phyloP scores from a whole-genome alignment of 116 monocot species.

The Papilionanthe hybrid region DNA sequence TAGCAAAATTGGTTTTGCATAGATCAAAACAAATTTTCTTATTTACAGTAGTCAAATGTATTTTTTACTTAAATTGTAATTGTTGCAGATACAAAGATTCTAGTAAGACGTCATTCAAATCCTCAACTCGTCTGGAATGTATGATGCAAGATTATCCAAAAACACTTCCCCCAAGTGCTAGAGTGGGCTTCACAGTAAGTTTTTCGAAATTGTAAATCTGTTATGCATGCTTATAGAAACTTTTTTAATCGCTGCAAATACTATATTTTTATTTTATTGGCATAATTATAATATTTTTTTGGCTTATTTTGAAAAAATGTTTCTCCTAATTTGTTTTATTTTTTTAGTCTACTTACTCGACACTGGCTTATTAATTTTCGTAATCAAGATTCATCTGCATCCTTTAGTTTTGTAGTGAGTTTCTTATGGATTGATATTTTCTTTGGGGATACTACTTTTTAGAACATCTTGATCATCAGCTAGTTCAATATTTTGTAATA shows the following conservation, averaged over 20 bases:
- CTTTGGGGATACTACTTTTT: background rate
- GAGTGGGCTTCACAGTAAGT: slow-evolving; percentile 93
- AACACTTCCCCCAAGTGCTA: slow-evolving; percentile 75
- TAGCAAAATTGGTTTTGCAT: background rate
- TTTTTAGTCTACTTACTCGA: background rate
- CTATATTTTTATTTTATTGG: background rate
- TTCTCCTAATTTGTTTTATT: background rate
- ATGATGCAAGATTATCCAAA: slow-evolving; percentile 99
- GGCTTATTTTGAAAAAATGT: background rate
- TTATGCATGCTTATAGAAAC: background rate
- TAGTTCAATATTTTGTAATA: no score
- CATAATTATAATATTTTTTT: background rate
- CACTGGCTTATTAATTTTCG: background rate
- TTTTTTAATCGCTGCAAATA: background rate
- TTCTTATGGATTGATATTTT: background rate
- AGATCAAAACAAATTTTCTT: background rate
- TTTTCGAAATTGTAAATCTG: background rate
- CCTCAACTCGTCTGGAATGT: slow-evolving; percentile 89
- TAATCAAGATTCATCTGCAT: background rate
- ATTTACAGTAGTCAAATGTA: background rate
- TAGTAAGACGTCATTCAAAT: slow-evolving; percentile 80
- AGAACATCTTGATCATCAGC: background rate
- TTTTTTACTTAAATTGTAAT: slow-evolving; percentile 2
- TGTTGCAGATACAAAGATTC: slow-evolving; percentile 79
- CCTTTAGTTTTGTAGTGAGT: background rate